A percentile compares a stretch with the other conserved stretches of the same genome.
Evolutionary conservation across 768 basidiomycete genomes (phyloP).

Genomic region (Suillus paluster): DNA sequence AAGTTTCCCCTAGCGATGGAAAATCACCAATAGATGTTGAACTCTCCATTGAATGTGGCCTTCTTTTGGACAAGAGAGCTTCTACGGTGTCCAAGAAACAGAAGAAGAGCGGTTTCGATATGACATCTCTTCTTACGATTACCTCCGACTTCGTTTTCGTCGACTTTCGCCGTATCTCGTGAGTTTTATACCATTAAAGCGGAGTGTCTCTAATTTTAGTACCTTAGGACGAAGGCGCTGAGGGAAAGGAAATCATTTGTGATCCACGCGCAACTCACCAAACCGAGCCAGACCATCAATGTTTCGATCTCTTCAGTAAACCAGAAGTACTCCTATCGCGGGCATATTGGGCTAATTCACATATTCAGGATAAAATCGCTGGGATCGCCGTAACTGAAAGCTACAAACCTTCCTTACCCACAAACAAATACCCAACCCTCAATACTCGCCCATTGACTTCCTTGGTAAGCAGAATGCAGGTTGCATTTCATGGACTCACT

Average conservation of each 20-base stretch:
- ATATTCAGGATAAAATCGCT: constrained; percentile 69
- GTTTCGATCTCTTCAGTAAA: constrained; percentile 68
- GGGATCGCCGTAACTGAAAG: constrained; percentile 58
- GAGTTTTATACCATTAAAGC: constrained; percentile 21
- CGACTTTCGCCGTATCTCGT: constrained; percentile 84
- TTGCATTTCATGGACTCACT: constrained; percentile 9
- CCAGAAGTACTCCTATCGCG: constrained; percentile 10
- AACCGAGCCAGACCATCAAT: constrained; percentile 72
- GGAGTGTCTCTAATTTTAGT: constrained; percentile 2
- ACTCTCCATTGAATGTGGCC: constrained; percentile 60
- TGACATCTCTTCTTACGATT: constrained; percentile 73
- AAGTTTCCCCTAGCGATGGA: constrained; percentile 46
- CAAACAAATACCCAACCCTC: constrained; percentile 64
- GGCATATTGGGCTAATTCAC: constrained; percentile 18
- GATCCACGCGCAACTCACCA: constrained; percentile 62
- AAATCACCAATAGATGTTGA: constrained; percentile 59
- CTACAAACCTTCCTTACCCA: constrained; percentile 61
- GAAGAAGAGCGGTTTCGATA: constrained; percentile 51
- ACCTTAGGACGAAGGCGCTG: constrained; percentile 68
- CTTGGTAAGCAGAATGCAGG: constrained; percentile 43
- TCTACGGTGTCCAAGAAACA: constrained; percentile 49
- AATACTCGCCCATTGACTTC: constrained; percentile 73
- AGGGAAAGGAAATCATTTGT: constrained; percentile 61
- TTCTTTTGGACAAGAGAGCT: constrained; percentile 38
- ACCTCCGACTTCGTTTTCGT: constrained; percentile 78